Evolutionary conservation across 805 yeast species (phyloP).

Genomic region (Saccharomycopsis capsularis): DNA sequence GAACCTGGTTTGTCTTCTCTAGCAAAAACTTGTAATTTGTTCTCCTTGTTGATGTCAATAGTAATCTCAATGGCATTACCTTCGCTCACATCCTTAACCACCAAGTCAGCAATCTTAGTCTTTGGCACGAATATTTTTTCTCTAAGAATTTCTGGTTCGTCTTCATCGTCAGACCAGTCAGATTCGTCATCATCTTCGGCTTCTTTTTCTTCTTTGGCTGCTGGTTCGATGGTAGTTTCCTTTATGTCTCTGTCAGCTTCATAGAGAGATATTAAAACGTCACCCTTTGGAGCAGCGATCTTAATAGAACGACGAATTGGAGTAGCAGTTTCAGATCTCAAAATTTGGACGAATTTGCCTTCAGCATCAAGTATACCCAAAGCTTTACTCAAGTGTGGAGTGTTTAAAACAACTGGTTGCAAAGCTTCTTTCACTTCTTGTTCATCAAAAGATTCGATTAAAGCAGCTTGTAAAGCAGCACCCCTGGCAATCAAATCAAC

Average conservation of each 20-base stretch:
- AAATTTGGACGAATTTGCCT: conserved; percentile 64
- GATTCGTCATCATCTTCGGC: conserved; percentile 46
- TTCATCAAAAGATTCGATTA: conserved; percentile 73
- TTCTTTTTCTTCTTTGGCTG: conserved; percentile 47
- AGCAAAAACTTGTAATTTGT: conserved; percentile 50
- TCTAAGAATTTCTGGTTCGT: conserved; percentile 83
- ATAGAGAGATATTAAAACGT: conserved; percentile 62
- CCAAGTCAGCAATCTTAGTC: conserved; percentile 68
- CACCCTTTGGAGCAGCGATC: conserved; percentile 54
- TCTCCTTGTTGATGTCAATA: conserved; percentile 52
- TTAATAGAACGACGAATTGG: conserved; percentile 77
- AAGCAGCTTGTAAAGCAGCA: conserved; percentile 93
- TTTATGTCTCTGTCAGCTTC: conserved; percentile 82
- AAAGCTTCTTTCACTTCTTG: conserved; percentile 76
- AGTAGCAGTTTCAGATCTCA: conserved; percentile 79
- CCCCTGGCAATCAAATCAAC: conserved; percentile 88
- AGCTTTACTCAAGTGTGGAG: conserved; percentile 78
- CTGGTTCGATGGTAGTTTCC: conserved; percentile 70
- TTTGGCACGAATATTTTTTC: conserved; percentile 71
- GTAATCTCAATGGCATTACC: conserved; percentile 58
- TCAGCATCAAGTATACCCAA: conserved; percentile 75
- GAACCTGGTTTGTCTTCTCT: conserved; percentile 58
- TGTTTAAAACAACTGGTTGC: conserved; percentile 78
- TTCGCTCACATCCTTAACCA: conserved; percentile 60
- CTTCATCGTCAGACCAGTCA: conserved; percentile 47